A percentile compares a stretch with the other conserved stretches of the same genome.
Evolutionary conservation across 2,329 filamentous ascomycete genomes (phyloP).

Genomic region (Fusarium robinianum): DNA sequence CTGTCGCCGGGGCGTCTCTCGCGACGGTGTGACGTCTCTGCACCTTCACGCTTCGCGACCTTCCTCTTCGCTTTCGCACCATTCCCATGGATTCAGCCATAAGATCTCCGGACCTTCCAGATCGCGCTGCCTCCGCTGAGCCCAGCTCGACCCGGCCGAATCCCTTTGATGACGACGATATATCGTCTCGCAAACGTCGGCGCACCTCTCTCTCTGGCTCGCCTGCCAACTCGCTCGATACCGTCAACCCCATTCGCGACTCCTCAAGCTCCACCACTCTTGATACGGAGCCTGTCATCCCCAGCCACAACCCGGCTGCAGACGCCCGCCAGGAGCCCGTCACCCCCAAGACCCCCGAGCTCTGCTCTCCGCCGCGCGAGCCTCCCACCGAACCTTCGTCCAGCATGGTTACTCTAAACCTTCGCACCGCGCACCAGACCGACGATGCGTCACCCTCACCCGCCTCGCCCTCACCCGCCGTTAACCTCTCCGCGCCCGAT

Average conservation of each 20-base stretch:
- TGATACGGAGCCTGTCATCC: slow-evolving; percentile 37
- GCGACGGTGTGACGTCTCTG: slow-evolving; percentile 56
- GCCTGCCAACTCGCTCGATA: slow-evolving; percentile 57
- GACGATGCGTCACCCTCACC: slow-evolving; percentile 51
- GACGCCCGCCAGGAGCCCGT: slow-evolving; percentile 49
- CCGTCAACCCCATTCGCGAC: slow-evolving; percentile 41
- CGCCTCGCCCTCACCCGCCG: slow-evolving; percentile 45
- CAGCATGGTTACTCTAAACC: slow-evolving; percentile 64
- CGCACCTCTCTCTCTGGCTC: slow-evolving; percentile 63
- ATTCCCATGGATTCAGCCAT: slow-evolving; percentile 60
- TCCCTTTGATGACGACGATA: slow-evolving; percentile 64
- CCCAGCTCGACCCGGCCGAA: slow-evolving; percentile 66
- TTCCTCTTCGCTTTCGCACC: slow-evolving; percentile 41
- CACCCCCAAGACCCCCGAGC: slow-evolving; percentile 50
- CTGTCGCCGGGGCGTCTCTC: slow-evolving; percentile 58
- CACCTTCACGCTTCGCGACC: slow-evolving; percentile 50
- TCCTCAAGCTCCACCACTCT: slow-evolving; percentile 41
- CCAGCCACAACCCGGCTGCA: slow-evolving; percentile 32
- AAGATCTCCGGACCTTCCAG: slow-evolving; percentile 55
- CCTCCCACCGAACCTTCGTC: slow-evolving; percentile 47
- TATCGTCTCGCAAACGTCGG: slow-evolving; percentile 63
- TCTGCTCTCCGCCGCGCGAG: slow-evolving; percentile 38
- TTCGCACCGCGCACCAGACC: slow-evolving; percentile 53
- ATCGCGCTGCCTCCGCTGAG: slow-evolving; percentile 66
- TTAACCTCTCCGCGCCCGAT: slow-evolving; percentile 12